These are phyloP conservation scores for Scedosporium apiospermum DNA, from an alignment of 2,329 filamentous ascomycete species.

Conservation along the genomic window DNA sequence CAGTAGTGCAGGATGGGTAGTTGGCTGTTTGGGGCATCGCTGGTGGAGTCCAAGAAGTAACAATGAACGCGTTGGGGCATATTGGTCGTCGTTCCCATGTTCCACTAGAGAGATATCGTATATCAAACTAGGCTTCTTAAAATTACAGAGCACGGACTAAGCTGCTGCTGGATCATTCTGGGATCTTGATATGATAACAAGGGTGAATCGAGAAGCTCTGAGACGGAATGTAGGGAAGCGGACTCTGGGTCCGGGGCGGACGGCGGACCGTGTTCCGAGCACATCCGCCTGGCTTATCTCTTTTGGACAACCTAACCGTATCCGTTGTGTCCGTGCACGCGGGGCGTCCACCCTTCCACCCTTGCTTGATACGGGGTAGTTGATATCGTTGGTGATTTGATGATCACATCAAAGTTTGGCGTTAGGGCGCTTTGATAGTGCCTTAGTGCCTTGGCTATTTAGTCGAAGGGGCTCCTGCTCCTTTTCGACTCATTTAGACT, in stretches of 20 bases:
- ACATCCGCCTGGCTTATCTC: neutral
- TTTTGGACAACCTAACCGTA: neutral
- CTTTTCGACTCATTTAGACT: no score
- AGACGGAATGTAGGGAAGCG: neutral
- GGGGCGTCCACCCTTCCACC: neutral
- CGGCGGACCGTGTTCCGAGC: neutral
- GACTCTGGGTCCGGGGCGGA: neutral
- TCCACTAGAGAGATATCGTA: neutral
- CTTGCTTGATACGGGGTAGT: neutral
- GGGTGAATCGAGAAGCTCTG: no score
- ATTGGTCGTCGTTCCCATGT: neutral
- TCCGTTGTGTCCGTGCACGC: neutral
- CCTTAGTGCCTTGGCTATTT: no score
- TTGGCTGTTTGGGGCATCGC: constrained; percentile 13
- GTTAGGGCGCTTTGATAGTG: no score
- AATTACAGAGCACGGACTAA: neutral
- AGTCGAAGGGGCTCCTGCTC: no score
- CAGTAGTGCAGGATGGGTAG: constrained; percentile 15
- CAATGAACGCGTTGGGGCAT: constrained; percentile 10
- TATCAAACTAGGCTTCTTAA: neutral
- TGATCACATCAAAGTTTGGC: no score
- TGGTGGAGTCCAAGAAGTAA: constrained; percentile 11
- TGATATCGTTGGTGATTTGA: no score
- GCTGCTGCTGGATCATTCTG: no score
- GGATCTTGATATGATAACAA: no score